Base-by-base conservation (phyloP, 192 early-diverging fungal genomes). In the Phycomyces blakesleeanus region DNA sequence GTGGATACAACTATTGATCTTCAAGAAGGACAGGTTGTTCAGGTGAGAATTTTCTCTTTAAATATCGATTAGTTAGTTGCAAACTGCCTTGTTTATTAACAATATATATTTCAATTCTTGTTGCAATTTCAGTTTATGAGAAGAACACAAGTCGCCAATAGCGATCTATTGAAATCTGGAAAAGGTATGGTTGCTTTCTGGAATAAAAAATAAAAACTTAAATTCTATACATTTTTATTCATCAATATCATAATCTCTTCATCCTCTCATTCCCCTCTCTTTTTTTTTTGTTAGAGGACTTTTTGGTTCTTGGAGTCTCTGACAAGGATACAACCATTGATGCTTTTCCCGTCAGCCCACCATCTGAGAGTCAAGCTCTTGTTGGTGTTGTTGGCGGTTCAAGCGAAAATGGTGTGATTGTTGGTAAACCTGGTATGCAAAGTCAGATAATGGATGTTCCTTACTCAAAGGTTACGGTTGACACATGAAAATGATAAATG, bases 321-420 rank as follows among this genome's bases (percentile, higher is more conserved):
- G 63, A 68, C 42, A 56, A 65, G 57, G 66, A 68, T 24, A 20
- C 29, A 11, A 74, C 66, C 0, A 63, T 64, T 41, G 66, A 68
- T 24, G 29, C 51, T 20, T 40, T 40, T 6, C 47, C 55, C 21
- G 27, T 62, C 15, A 22, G 44, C n/a, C 53, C 25, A 51, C 24
- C 51, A 25, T 14, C 15, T 24, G 14, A 49, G n/a, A n/a, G 39
- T 5, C 22, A 47, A 5, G 53, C 25, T 24, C 11, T 21, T 18
- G 15, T 29, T 5, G 38, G 55, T 40, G 39, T 73, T 11, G 82
- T 82, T 72, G 83, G 83, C 16, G 83, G 71, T 9, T 71, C 68
- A 3, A 82, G 83, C 60, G 83, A 84, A 53, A 81, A 81, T 55
- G 83, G 80, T 8, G 65, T 80, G 38, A 66, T 80, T 69, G 59